phyloP scores from a whole-genome alignment of 1,139 yeast genomes.

The Debaryomyces psychrophilus region DNA sequence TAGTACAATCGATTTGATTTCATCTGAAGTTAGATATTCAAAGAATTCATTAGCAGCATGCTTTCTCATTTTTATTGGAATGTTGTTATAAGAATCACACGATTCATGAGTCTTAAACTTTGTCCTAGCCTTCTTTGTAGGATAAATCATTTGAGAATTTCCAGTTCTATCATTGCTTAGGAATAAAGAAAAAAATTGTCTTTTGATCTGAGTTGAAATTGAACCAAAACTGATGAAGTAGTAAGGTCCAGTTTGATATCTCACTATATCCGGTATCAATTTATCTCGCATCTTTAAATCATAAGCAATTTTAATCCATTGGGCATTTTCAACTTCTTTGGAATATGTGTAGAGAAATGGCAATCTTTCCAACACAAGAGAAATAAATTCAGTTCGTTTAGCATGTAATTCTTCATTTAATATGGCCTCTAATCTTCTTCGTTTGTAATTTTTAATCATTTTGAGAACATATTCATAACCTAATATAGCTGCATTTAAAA shows the following conservation, averaged over 20 bases:
- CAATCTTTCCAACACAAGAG: slow-evolving; percentile 15
- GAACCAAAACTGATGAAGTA: slow-evolving; percentile 20
- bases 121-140: slow-evolving; percentile 1
- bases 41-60: slow-evolving; percentile 8
- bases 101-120: neutral
- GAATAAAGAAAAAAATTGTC: slow-evolving; percentile 17
- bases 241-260: slow-evolving; percentile 19
- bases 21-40: slow-evolving; percentile 17
- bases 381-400: slow-evolving; percentile 12
- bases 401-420: slow-evolving; percentile 7
- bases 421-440: slow-evolving; percentile 2
- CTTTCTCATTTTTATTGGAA: slow-evolving; percentile 9
- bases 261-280: slow-evolving; percentile 21
- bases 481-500: neutral
- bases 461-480: slow-evolving; percentile 4
- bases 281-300: slow-evolving; percentile 17
- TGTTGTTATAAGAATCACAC: neutral
- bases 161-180: slow-evolving; percentile 11
- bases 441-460: slow-evolving; percentile 7
- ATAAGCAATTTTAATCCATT: slow-evolving; percentile 20
- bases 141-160: slow-evolving; percentile 7
- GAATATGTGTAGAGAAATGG: slow-evolving; percentile 20
- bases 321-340: slow-evolving; percentile 18
- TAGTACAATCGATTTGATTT: slow-evolving; percentile 15
- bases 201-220: slow-evolving; percentile 19